These are phyloP conservation scores for Dichomitus squalens DNA, from an alignment of 1,284 basidiomycete genomes.

Conservation along the genomic window DNA sequence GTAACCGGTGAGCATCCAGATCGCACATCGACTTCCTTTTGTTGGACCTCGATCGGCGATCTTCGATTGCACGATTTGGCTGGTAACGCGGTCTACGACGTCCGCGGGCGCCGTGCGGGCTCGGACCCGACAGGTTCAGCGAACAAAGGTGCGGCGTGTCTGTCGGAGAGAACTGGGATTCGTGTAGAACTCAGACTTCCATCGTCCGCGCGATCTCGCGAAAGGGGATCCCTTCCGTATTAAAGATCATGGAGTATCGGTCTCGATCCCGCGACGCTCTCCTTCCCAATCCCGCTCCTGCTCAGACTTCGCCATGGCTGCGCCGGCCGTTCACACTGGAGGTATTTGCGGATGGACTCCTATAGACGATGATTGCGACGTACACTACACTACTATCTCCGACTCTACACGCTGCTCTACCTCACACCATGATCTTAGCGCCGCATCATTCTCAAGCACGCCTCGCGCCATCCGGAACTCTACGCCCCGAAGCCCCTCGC, in stretches of 20 bases:
- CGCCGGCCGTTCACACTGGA: conserved; percentile 16
- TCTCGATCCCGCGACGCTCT: conserved; percentile 20
- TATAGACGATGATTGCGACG: conserved; percentile 15
- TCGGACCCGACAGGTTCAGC: conserved; percentile 1
- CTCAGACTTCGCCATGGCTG: conserved; percentile 10
- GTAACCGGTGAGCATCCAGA: conserved; percentile 10
- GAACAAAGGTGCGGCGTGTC: conserved; percentile 17
- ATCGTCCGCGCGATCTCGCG: conserved; percentile 7
- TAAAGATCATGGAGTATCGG: conserved; percentile 16
- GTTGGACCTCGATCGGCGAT: conserved; percentile 23
- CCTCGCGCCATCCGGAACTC: conserved; percentile 5
- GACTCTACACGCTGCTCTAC: conserved; percentile 1
- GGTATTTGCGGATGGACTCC: conserved; percentile 23
- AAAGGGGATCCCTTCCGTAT: conserved; percentile 13
- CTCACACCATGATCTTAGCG: not conserved
- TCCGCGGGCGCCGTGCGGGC: not conserved
- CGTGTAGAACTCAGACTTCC: conserved; percentile 13
- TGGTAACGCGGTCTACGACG: conserved; percentile 8
- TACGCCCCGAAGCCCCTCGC: conserved; percentile 18
- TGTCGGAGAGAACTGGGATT: conserved; percentile 17
- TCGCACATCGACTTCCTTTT: conserved; percentile 17
- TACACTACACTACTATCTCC: conserved; percentile 12
- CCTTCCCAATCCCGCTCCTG: conserved; percentile 7
- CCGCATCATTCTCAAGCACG: conserved; percentile 6
- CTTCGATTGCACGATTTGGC: conserved; percentile 12